Conservation (phyloP, 768 basidiomycete genomes). For the Fistulinella prunicolor region DNA sequence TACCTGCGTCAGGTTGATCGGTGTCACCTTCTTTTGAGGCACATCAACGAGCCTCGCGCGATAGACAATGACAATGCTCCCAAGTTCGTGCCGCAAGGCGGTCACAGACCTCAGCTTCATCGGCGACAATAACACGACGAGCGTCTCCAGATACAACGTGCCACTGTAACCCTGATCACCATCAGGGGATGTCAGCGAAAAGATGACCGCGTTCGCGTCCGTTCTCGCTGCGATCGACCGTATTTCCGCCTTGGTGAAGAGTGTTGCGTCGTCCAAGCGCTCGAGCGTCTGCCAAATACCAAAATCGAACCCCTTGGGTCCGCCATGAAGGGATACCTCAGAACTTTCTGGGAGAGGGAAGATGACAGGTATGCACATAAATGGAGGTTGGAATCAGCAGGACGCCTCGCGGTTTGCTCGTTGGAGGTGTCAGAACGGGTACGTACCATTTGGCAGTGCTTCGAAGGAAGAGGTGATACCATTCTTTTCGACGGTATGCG, state of each 20-base stretch:
- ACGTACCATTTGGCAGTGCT: conserved; percentile 38
- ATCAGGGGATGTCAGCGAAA: conserved; percentile 54
- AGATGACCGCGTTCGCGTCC: conserved; percentile 43
- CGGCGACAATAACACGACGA: conserved; percentile 47
- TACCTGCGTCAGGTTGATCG: conserved; percentile 76
- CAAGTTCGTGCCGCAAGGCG: conserved; percentile 47
- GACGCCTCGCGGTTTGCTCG: too few relatives aligned
- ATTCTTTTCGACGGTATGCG: conserved; percentile 49
- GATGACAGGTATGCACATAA: neutral
- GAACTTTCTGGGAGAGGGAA: too few relatives aligned
- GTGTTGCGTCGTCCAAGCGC: conserved; percentile 37
- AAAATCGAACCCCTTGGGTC: conserved; percentile 62
- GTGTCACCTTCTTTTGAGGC: conserved; percentile 52
- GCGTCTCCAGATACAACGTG: conserved; percentile 53
- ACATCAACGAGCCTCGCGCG: conserved; percentile 59
- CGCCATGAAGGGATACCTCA: conserved; percentile 69
- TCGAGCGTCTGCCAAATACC: conserved; percentile 48
- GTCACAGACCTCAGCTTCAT: conserved; percentile 24
- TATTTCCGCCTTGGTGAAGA: conserved; percentile 59
- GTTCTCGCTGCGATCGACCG: conserved; percentile 36
- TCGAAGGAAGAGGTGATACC: conserved; percentile 48
- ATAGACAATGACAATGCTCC: conserved; percentile 65
- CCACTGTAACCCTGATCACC: conserved; percentile 76
- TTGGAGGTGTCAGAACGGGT: neutral
- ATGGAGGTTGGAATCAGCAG: conserved; percentile 9